phyloP scores from a whole-genome alignment of 176 grass and related monocot genomes.

The Cocos nucifera region DNA sequence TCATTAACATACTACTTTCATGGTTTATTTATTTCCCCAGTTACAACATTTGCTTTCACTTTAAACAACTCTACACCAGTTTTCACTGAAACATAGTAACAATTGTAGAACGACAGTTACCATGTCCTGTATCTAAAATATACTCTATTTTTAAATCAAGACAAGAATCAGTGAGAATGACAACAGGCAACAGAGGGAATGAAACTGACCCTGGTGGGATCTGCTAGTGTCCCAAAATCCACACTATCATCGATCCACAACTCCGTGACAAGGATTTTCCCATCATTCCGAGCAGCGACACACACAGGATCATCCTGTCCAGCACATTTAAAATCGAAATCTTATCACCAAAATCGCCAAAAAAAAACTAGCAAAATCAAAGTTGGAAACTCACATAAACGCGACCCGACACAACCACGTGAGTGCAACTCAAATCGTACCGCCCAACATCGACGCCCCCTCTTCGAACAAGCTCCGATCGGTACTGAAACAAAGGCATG shows the following conservation, averaged over 20 bases:
- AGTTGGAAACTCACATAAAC: slow-evolving; percentile 50
- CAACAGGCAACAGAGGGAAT: background rate
- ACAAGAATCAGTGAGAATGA: background rate
- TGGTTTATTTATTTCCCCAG: too few species aligned
- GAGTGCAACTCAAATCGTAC: slow-evolving; percentile 46
- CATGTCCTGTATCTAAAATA: too few species aligned
- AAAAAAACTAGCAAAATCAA: background rate
- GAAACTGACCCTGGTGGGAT: slow-evolving; percentile 42
- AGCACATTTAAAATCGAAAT: background rate
- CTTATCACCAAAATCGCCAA: background rate
- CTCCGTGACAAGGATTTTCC: slow-evolving; percentile 59
- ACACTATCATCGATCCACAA: slow-evolving; percentile 73
- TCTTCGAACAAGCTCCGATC: slow-evolving; percentile 54
- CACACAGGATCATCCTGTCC: slow-evolving; percentile 64
- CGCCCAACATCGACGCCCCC: slow-evolving; percentile 45
- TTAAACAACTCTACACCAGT: too few species aligned
- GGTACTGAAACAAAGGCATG: slow-evolving; percentile 39
- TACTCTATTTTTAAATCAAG: background rate
- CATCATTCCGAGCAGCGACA: slow-evolving; percentile 49
- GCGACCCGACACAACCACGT: slow-evolving; percentile 51
- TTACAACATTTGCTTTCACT: too few species aligned
- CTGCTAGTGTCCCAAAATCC: slow-evolving; percentile 34
- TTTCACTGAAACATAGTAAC: too few species aligned
- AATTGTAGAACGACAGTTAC: too few species aligned
- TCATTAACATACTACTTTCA: too few species aligned